Percentiles rank a stretch among this genome's conserved stretches.
Conservation (phyloP, 2,329 filamentous ascomycete species). For the Teratosphaeriaceae sp. region DNA sequence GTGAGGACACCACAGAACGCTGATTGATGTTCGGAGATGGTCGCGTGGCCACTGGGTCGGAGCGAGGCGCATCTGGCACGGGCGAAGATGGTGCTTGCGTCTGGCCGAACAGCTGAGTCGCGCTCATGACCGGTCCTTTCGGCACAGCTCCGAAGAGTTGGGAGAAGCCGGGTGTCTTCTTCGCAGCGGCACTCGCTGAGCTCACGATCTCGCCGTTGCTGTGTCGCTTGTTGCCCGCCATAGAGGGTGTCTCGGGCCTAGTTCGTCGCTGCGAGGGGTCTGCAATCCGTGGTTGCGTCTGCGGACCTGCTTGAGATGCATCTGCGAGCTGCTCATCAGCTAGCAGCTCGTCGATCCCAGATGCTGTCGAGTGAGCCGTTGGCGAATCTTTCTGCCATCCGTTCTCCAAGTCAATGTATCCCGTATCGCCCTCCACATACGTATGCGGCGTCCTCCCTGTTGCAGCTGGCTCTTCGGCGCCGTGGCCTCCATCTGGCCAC, state of each 20-base stretch:
- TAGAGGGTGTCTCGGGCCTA: slow-evolving; percentile 36
- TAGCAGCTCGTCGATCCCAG: slow-evolving; percentile 20
- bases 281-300: slow-evolving; percentile 19
- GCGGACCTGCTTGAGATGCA: too few species aligned
- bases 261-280: slow-evolving; percentile 18
- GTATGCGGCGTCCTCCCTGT: slow-evolving; percentile 14
- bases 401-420: slow-evolving; percentile 27
- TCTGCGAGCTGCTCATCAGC: too few species aligned
- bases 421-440: slow-evolving; percentile 22
- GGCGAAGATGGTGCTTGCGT: slow-evolving; percentile 42
- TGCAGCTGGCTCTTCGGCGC: slow-evolving; percentile 4
- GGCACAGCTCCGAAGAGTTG: slow-evolving; percentile 32
- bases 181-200: slow-evolving; percentile 32
- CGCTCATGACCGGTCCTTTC: slow-evolving; percentile 31
- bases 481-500: slow-evolving; percentile 7
- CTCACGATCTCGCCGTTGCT: slow-evolving; percentile 34
- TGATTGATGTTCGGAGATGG: slow-evolving; percentile 38
- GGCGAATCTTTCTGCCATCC: slow-evolving; percentile 16
- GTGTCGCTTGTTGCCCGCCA: slow-evolving; percentile 34
- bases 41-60: slow-evolving; percentile 39
- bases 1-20: slow-evolving; percentile 26
- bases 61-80: slow-evolving; percentile 29
- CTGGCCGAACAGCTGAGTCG: slow-evolving; percentile 41
- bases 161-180: slow-evolving; percentile 37
- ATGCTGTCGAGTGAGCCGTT: slow-evolving; percentile 12